Base-by-base conservation (phyloP, 495 filamentous ascomycete species). In the Penicillium cinerascens region DNA sequence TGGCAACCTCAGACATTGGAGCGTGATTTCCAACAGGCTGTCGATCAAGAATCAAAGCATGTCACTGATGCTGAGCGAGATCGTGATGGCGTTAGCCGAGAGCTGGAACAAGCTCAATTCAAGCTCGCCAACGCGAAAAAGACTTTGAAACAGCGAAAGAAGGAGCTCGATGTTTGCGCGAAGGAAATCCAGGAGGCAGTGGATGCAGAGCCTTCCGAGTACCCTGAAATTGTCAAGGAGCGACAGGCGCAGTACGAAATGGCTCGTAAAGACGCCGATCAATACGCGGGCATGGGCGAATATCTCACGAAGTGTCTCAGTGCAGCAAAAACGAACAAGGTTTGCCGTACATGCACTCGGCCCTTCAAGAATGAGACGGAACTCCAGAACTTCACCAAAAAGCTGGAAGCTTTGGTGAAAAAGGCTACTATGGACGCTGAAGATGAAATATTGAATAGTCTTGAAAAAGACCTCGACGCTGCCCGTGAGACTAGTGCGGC, bases 1-100 rank as follows among this genome's bases (percentile, higher is more conserved):
- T 97, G 91, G 92, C 70, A 81, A 29, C 79, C 84, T 8, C 75
- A 82, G 5, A 85, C 75, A 16, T 63, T 97, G 13, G 90, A 96
- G 49, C 61, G 75, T 25, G 81, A 85, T 16, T 95, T 89, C 49
- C 86, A 92, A 59, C 71, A 64, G 22, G 79, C 80, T 10, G 42
- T 92, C 16, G 76, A 86, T 41, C 70, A 75, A 58, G 78, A 82
- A 59, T 74, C 65, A 10, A 67, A 69, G 26, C 55, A 73, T 27
- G 77, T 87, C 15, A 61, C 73, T 16, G 82, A 89, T 42, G 79
- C 83, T 2, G 83, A 88, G 59, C 76, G 79, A 41, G 73, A 83
- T 38, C 85, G 89, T 37, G 89, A 96, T 43, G 73, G 74, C 20
- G 76, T 82, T 8, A 83, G 77, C 58, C 78, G 86, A 61, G 85